Base-by-base conservation (phyloP, 805 yeast species). In the Deakozyma indianensis region DNA sequence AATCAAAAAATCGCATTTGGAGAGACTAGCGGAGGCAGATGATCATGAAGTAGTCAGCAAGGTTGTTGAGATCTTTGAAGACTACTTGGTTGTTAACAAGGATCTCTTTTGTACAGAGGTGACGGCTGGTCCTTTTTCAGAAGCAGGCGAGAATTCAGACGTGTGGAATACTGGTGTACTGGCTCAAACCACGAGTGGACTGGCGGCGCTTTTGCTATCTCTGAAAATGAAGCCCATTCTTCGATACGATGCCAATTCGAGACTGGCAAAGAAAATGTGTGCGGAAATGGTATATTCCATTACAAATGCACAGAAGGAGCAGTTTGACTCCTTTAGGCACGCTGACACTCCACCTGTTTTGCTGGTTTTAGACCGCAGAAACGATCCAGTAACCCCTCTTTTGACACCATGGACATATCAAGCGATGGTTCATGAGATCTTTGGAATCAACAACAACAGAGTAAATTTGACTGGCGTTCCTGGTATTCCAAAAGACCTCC, bases 341-440 rank as follows among this genome's bases (percentile, higher is more conserved):
- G 64, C 66, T 47, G 94, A 84, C 56, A 65, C 79, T 0, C 76
- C 87, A 1, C 94, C 96, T 1, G 56, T 82, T 4, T 63, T 94
- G 42, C 61, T 92, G 11, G 68, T 92, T 1, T 57, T 92, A 42
- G 97, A 92, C 61, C 70, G 99, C 45, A 75, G 78, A 47, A 82
- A 77, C 56, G 99, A 92, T 62, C 96, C 98, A 2, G 69, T 90
- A 14, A 90, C 99, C 0, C 96, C 99, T 1, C 69, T 92, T 24
- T 65, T 92, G 43, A 76, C 81, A 35, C 98, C 97, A 1, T 92
- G 99, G 99, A 88, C 98, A 1, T 92, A 86, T 63, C 97, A 90
- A 59, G 83, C 96, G 1, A 90, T 92, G 97, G 85, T 92, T 16
- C 95, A 90, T 60, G 97, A 94, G 59, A 71, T 87, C 21, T 67